Base-by-base conservation (phyloP, 352 stramenopile species). In the Phytophthora pini region DNA sequence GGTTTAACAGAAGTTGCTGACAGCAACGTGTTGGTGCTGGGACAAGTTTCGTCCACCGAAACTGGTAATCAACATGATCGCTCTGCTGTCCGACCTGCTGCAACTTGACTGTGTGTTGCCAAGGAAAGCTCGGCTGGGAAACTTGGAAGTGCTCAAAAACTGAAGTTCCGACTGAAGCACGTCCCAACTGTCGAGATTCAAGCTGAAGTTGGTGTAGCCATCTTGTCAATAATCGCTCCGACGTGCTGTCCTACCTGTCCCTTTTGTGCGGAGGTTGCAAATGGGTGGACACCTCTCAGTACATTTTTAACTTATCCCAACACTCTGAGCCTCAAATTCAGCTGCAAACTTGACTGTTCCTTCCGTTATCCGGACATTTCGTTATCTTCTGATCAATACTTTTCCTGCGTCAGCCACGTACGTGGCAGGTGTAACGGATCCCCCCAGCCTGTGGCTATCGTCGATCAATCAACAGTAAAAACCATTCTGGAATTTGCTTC, bases 181-280 rank as follows among this genome's bases (percentile, higher is more conserved):
- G 12, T n/a, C 9, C 31, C 45, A 40, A 63, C 56, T 63, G n/a
- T 45, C 26, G 44, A 63, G 56, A 63, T 50, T 26, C 10, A 63
- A 22, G 56, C 56, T 63, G 56, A 63, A 56, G 56, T 54, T 60
- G 15, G 7, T 38, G 27, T 31, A 45, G 36, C 36, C 36, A 41
- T 41, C 48, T 53, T 53, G 24, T 44, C 29, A 34, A 34, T 7
- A 34, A 38, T 41, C 17, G 49, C n/a, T 34, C 6, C 54, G 39
- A 59, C 50, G 13, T 27, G 54, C 44, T 63, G 56, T 63, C 56
- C 56, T 63, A 63, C 56, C 56, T 43, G 45, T 34, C 27, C 56
- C 22, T 40, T 11, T 45, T 63, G 36, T 63, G 34, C 45, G 49
- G 4, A 41, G 56, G 45, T 56, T 43, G 56, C 44, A 48, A 34